Base-by-base conservation (phyloP, 2,329 filamentous ascomycete genomes). In the Camptophora hylomeconis region DNA sequence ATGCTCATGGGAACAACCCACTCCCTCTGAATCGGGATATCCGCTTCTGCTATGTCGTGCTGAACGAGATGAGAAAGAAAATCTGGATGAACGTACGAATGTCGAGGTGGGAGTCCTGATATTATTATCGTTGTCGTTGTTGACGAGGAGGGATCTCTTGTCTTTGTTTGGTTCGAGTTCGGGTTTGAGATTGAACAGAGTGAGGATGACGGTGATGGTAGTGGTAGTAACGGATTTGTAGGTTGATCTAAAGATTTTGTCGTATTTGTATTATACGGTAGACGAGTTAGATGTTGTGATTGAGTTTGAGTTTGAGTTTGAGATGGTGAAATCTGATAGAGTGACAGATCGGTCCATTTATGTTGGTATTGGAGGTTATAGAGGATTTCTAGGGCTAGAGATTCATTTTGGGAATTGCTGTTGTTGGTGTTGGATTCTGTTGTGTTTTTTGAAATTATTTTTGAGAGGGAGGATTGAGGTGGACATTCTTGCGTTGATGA, bases 311-410 rank as follows among this genome's bases (percentile, higher is more conserved):
- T 11, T 53, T 56, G 35, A 13, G 13, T 30, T 31, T 13, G 26
- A n/a, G 56, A 47, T 7, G 56, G 33, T 19, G 17, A 36, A 23
- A 26, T 40, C 30, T 10, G 56, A 48, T 73, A 65, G 28, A 69
- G 51, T 31, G 55, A 54, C n/a, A 76, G 53, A 17, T 58, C 56
- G 19, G 65, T 64, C 72, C 72, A 77, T 20, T 61, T 52, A 48
- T 77, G 72, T 47, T 75, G 69, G 51, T 72, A 58, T 46, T 67
- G 61, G 40, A 77, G 67, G 50, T 75, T 75, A 53, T 77, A 71
- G 26, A 67, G 58, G 42, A 74, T 60, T 49, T 75, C 68, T 26
- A 66, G 50, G 6, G 69, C 64, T 34, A 72, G 64, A 35, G 65
- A 54, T 42, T 59, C 26, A 39, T 32, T 24, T 34, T 35, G 10